A percentile compares a stretch with the other conserved stretches of the same genome.
Evolutionary conservation across 106 monocot genomes (phyloP).

Genomic region (Alisma plantagoaquatica): DNA sequence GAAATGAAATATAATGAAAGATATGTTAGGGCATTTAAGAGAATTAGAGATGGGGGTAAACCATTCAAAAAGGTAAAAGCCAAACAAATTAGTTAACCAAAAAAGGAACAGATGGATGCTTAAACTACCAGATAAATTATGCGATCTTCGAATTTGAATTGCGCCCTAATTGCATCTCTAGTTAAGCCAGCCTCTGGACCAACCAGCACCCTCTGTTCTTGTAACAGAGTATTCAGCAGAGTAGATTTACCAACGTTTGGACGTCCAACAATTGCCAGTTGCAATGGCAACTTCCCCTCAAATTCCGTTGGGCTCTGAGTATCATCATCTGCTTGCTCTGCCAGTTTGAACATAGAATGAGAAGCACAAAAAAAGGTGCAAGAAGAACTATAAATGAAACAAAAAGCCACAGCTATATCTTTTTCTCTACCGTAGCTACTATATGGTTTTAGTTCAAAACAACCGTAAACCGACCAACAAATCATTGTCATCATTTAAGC

Average conservation of each 20-base stretch:
- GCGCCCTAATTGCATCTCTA: slow-evolving; percentile 88
- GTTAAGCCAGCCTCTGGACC: slow-evolving; percentile 95
- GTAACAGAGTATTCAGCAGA: slow-evolving; percentile 68
- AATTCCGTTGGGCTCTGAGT: slow-evolving; percentile 14
- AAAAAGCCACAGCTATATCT: no score
- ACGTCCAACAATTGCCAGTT: slow-evolving; percentile 93
- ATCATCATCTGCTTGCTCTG: slow-evolving; percentile 30
- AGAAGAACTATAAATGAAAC: neutral
- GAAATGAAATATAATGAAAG: no score
- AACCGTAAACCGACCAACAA: no score
- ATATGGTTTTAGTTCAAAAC: no score
- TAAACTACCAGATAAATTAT: slow-evolving; percentile 84
- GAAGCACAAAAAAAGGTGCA: neutral
- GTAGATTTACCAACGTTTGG: slow-evolving; percentile 99
- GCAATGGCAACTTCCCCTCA: slow-evolving; percentile 59
- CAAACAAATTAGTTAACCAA: no score
- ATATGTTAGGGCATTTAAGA: no score
- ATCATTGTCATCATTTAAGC: no score
- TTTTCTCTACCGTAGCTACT: no score
- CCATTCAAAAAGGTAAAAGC: no score
- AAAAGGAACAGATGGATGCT: no score
- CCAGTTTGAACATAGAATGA: slow-evolving; percentile 12
- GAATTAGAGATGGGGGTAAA: no score
- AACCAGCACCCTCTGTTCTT: slow-evolving; percentile 90
- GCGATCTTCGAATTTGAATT: slow-evolving; percentile 80